Percentiles rank a stretch among this genome's conserved stretches.
phyloP scores from a whole-genome alignment of 345 rosid genomes.

The Melastoma malabathricum region DNA sequence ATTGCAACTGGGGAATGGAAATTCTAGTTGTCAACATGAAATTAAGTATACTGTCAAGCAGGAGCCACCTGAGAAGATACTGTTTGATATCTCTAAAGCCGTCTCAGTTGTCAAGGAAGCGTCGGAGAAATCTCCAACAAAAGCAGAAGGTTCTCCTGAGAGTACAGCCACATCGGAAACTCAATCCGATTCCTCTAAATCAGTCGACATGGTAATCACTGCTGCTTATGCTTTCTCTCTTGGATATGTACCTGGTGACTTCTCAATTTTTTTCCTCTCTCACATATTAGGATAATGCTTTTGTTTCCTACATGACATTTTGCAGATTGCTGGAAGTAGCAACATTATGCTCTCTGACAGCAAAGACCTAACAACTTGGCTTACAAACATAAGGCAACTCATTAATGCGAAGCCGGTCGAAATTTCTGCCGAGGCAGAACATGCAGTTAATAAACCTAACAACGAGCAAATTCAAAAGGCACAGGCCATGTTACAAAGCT shows the following conservation, averaged over 20 bases:
- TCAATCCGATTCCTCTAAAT: constrained; percentile 12
- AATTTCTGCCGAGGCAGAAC: constrained; percentile 16
- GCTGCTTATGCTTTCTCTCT: not conserved
- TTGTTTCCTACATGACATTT: not conserved
- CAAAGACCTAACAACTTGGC: constrained; percentile 11
- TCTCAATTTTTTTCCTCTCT: too few relatives aligned
- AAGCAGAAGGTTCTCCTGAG: constrained; percentile 12
- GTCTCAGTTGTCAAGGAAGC: constrained; percentile 9
- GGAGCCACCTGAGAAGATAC: constrained; percentile 11
- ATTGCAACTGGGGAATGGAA: constrained; percentile 3
- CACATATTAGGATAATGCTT: not conserved
- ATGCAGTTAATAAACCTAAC: constrained; percentile 7
- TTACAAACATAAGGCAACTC: constrained; percentile 13
- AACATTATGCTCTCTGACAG: constrained; percentile 1
- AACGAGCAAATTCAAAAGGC: constrained; percentile 12
- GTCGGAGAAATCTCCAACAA: constrained; percentile 9
- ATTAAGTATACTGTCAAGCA: constrained; percentile 4
- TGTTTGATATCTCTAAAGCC: constrained; percentile 15
- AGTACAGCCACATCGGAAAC: constrained; percentile 13
- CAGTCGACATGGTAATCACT: constrained; percentile 16
- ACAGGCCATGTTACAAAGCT: constrained; percentile 6
- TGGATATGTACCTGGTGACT: not conserved
- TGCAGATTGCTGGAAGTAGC: constrained; percentile 14
- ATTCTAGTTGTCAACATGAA: constrained; percentile 3
- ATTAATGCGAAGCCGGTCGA: constrained; percentile 13